These are phyloP conservation scores for Globisporangium heterothallicum DNA, from an alignment of 352 stramenopile genomes.

Conservation along the genomic window DNA sequence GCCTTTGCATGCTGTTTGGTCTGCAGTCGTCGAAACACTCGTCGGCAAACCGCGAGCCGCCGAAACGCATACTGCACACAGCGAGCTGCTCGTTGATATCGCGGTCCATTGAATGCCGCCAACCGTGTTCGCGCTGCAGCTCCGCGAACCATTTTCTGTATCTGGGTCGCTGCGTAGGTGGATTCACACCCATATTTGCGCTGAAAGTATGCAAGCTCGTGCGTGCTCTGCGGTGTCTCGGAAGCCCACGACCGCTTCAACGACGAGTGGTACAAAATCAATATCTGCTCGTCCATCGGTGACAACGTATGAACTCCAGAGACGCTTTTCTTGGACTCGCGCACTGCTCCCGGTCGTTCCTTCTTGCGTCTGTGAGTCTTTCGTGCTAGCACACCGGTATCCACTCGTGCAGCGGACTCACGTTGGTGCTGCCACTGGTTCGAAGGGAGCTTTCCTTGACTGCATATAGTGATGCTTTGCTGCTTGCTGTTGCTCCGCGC, in stretches of 20 bases:
- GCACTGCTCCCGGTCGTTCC: not conserved
- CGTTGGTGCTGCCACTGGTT: not conserved
- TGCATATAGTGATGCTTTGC: not conserved
- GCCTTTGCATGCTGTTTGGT: slow-evolving; percentile 20
- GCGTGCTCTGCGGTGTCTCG: not conserved
- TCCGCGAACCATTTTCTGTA: slow-evolving; percentile 47
- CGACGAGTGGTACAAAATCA: slow-evolving; percentile 60
- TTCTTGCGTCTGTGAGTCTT: not conserved
- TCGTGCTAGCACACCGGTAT: not conserved
- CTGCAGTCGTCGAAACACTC: slow-evolving; percentile 17
- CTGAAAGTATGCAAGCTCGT: not conserved
- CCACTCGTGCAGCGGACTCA: not conserved
- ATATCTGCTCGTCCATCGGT: slow-evolving; percentile 46
- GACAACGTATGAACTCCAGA: slow-evolving; percentile 15
- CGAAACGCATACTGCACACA: slow-evolving; percentile 36
- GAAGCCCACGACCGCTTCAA: slow-evolving; percentile 27
- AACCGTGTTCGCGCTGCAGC: slow-evolving; percentile 25
- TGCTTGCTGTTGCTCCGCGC: not conserved
- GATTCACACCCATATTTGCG: slow-evolving; percentile 38
- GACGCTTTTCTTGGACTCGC: not conserved
- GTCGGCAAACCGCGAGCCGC: slow-evolving; percentile 17
- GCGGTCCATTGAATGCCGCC: slow-evolving; percentile 30
- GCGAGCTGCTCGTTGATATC: slow-evolving; percentile 25
- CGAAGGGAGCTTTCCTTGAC: not conserved
- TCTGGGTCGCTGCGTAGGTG: slow-evolving; percentile 50